phyloP scores from a whole-genome alignment of 2,329 filamentous ascomycete species.

The Emergomyces orientalis region DNA sequence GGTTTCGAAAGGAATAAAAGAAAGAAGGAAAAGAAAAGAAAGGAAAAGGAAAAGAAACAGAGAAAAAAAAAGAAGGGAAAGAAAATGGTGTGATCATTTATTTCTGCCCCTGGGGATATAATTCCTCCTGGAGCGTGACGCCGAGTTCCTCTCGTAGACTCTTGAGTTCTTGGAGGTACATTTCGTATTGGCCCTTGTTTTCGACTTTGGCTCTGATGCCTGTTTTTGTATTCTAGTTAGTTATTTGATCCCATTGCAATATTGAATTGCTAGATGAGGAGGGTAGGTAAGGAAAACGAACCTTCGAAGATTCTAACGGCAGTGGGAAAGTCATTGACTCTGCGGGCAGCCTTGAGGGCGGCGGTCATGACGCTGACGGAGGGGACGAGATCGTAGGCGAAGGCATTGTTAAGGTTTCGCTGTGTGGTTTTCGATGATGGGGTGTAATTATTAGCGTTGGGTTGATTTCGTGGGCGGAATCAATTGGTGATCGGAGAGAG shows the following conservation, averaged over 20 bases:
- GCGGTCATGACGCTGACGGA: conserved; percentile 83
- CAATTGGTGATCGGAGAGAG: conserved; percentile 17
- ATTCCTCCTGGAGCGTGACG: conserved; percentile 79
- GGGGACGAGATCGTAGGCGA: conserved; percentile 98
- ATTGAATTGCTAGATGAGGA: too few relatives aligned
- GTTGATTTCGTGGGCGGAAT: not conserved
- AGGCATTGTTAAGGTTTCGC: conserved; percentile 98
- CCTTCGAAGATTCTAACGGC: conserved; percentile 98
- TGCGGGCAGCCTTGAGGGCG: conserved; percentile 83
- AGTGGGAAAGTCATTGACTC: conserved; percentile 97
- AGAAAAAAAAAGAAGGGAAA: not conserved
- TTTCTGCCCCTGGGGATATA: conserved; percentile 60
- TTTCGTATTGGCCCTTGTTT: conserved; percentile 96
- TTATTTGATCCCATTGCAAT: not conserved
- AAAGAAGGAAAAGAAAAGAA: not conserved
- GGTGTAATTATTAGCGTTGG: not conserved
- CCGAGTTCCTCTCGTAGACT: conserved; percentile 87
- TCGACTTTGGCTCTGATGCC: conserved; percentile 99
- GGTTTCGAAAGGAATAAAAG: too few relatives aligned
- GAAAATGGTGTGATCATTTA: conserved; percentile 4
- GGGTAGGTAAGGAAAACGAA: conserved; percentile 39
- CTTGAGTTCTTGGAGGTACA: conserved; percentile 87
- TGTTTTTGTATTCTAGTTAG: conserved; percentile 39
- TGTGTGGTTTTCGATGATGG: conserved; percentile 27
- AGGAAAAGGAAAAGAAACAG: not conserved